Conservation (phyloP, 345 rosid species). For the Sonneratia caseolaris region DNA sequence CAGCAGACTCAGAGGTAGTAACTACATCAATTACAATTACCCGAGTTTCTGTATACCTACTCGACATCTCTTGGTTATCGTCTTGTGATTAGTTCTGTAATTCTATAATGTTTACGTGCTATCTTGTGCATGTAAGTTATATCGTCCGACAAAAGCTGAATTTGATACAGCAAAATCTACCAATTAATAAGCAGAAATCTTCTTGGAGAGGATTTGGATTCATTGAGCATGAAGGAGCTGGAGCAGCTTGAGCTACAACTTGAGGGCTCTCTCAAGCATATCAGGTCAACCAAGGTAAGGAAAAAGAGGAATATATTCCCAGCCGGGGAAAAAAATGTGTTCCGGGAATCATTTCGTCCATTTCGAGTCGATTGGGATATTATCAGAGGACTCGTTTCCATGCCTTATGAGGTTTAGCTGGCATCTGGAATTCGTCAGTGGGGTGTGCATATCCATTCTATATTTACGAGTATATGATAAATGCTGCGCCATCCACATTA, state of each 20-base stretch:
- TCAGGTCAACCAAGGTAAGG: constrained; percentile 11
- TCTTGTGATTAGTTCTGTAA: too few relatives aligned
- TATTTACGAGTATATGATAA: too few relatives aligned
- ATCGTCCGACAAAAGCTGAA: too few relatives aligned
- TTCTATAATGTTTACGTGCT: too few relatives aligned
- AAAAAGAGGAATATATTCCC: too few relatives aligned
- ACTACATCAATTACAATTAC: neutral
- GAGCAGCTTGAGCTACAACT: constrained; percentile 9
- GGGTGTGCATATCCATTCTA: too few relatives aligned
- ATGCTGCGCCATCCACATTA: too few relatives aligned
- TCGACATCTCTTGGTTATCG: too few relatives aligned
- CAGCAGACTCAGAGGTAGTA: constrained; percentile 43
- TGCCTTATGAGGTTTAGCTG: neutral
- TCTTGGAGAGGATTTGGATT: constrained; percentile 1
- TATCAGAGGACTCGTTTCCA: neutral
- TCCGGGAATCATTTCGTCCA: neutral
- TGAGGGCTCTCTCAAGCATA: constrained; percentile 10
- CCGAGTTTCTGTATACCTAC: neutral
- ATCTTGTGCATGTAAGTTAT: too few relatives aligned
- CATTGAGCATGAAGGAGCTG: constrained; percentile 8
- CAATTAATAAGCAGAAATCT: neutral
- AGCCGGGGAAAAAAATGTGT: too few relatives aligned
- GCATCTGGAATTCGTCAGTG: too few relatives aligned
- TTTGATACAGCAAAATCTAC: too few relatives aligned
- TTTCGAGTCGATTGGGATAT: neutral